Evolutionary conservation across 2,329 filamentous ascomycete genomes (phyloP).

Genomic region (Amauroascus verrucosus): DNA sequence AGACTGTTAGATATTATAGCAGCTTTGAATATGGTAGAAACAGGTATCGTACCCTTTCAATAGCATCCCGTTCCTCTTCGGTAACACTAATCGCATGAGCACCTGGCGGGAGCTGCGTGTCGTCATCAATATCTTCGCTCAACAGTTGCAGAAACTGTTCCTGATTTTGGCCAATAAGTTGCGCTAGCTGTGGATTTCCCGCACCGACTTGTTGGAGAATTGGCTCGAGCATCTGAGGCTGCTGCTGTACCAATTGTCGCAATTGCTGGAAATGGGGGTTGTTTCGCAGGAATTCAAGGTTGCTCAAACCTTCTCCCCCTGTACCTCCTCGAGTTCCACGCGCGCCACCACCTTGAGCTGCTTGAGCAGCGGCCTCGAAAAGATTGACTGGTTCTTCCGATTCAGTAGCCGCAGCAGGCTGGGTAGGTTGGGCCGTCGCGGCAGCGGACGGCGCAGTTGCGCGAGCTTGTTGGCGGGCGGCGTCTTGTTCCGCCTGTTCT

Average conservation of each 20-base stretch:
- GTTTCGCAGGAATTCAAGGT: conserved; percentile 85
- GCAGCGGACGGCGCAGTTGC: conserved; percentile 36
- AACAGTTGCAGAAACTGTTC: conserved; percentile 87
- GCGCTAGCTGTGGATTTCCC: conserved; percentile 87
- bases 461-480: conserved; percentile 20
- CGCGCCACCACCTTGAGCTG: conserved; percentile 40
- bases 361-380: conserved; percentile 84
- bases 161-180: conserved; percentile 82
- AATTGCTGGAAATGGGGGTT: conserved; percentile 98
- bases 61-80: conserved; percentile 91
- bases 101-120: conserved; percentile 67
- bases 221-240: conserved; percentile 96
- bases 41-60: conserved; percentile 61
- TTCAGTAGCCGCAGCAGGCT: conserved; percentile 27
- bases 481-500: conserved; percentile 62
- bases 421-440: conserved; percentile 28
- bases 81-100: conserved; percentile 68
- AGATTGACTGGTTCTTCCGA: conserved; percentile 65
- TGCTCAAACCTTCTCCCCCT: conserved; percentile 45
- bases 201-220: conserved; percentile 93
- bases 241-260: conserved; percentile 90
- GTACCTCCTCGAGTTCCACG: conserved; percentile 20
- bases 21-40: conserved; percentile 23
- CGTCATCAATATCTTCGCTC: conserved; percentile 76
- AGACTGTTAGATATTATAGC: not conserved